Base-by-base conservation (phyloP, 2,329 filamentous ascomycete genomes). In the Parascedosporium putredinis region DNA sequence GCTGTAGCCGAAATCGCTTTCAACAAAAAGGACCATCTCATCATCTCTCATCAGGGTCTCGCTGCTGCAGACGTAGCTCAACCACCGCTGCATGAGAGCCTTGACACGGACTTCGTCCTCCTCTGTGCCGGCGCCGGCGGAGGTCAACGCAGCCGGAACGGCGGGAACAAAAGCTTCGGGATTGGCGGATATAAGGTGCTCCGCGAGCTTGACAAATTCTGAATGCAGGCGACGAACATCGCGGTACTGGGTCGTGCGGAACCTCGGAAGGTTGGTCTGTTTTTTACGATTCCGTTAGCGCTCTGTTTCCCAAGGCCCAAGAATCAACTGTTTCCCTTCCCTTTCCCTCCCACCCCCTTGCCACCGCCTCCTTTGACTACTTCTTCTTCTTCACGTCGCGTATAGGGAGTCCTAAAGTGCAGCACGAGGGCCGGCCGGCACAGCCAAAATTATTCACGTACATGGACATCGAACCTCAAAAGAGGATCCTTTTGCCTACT, bases 251-350 rank as follows among this genome's bases (percentile, higher is more conserved):
- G 93, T 98, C 1, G 93, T 98, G 59, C 93, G 82, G 67, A 96
- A 98, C 58, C 91, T 91, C 49, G 91, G 90, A n/a, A 98, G 84
- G 68, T 98, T 98, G 56, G 93, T 98, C 93, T 98, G 51, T n/a
- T n/a, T n/a, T n/a, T n/a, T n/a, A n/a, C 3, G 36, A 12, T 46
- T 53, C 22, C 56, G 59, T 63, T 54, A 65, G 59, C 12, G 12
- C n/a, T n/a, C n/a, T n/a, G n/a, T n/a, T n/a, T n/a, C n/a, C n/a
- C n/a, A n/a, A n/a, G n/a, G n/a, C n/a, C n/a, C n/a, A n/a, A n/a
- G 27, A 31, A 6, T 12, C 27, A 6, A 31, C 6, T 12, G 7
- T 31, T 31, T 6, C 27, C 27, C 27, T 31, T 31, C 27, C 12
- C 27, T 31, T 31, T 31, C n/a, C n/a, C n/a, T n/a, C n/a, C n/a